Conservation (phyloP, 2,329 filamentous ascomycete genomes). For the Pseudogymnoascus sp. region DNA sequence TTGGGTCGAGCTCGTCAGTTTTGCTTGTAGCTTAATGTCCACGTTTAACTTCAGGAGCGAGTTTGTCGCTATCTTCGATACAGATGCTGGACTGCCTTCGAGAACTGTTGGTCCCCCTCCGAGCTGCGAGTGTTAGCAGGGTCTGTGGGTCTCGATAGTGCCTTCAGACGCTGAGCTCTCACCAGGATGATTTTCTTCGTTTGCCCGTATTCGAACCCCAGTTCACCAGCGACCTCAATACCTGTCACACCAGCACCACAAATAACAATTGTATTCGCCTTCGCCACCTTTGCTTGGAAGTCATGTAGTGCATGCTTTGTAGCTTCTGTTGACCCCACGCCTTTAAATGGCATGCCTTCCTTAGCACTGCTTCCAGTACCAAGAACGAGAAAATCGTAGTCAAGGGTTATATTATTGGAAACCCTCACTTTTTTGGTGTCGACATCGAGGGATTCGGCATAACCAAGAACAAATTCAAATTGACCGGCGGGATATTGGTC, state of each 20-base stretch:
- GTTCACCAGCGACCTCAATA: slow-evolving; percentile 29
- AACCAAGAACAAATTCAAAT: slow-evolving; percentile 47
- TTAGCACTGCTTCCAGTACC: slow-evolving; percentile 44
- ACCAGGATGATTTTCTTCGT: slow-evolving; percentile 25
- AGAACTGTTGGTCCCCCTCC: slow-evolving; percentile 27
- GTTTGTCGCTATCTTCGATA: slow-evolving; percentile 28
- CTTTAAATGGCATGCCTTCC: slow-evolving; percentile 44
- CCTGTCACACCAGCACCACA: slow-evolving; percentile 30
- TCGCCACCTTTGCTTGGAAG: slow-evolving; percentile 20
- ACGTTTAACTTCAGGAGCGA: slow-evolving; percentile 46
- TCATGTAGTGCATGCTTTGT: slow-evolving; percentile 19
- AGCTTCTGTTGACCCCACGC: slow-evolving; percentile 33
- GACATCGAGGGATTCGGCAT: slow-evolving; percentile 39
- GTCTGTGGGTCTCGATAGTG: neutral
- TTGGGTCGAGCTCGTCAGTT: slow-evolving; percentile 32
- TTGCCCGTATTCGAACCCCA: slow-evolving; percentile 25
- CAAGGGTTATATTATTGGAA: slow-evolving; percentile 26
- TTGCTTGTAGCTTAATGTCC: slow-evolving; percentile 37
- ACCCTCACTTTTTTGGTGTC: slow-evolving; percentile 37
- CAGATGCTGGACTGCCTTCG: slow-evolving; percentile 17
- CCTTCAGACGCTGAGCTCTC: neutral
- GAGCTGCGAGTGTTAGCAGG: slow-evolving; percentile 16
- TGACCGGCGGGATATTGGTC: slow-evolving; percentile 37
- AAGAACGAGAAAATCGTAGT: slow-evolving; percentile 47
- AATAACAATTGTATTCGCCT: slow-evolving; percentile 26